Percentiles rank a stretch among this genome's conserved stretches.
These are phyloP conservation scores for Neofusicoccum ribis DNA, from an alignment of 2,329 filamentous ascomycete genomes.

Conservation along the genomic window DNA sequence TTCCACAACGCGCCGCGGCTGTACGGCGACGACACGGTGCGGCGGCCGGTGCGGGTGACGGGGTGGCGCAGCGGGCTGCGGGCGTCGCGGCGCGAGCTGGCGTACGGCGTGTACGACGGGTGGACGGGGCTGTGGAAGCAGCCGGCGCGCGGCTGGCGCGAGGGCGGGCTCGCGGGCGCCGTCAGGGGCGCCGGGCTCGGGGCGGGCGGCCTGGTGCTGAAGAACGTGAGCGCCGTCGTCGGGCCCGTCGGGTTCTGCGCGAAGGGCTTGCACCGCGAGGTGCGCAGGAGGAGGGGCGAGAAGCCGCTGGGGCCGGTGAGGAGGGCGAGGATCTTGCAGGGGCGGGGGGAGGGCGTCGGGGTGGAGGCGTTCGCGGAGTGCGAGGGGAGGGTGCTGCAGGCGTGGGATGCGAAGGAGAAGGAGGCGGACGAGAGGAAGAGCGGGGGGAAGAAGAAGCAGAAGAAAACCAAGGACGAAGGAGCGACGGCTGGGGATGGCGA, in stretches of 20 bases:
- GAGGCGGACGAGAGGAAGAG: background rate
- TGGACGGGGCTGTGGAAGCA: constrained; percentile 63
- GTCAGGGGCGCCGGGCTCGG: constrained; percentile 60
- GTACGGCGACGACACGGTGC: constrained; percentile 70
- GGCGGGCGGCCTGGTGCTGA: constrained; percentile 63
- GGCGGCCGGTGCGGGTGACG: constrained; percentile 63
- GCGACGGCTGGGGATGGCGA: background rate
- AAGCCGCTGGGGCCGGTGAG: background rate
- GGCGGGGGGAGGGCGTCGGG: constrained; percentile 31
- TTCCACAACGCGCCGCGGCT: constrained; percentile 71
- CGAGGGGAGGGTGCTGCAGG: constrained; percentile 43
- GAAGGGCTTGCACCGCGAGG: constrained; percentile 64
- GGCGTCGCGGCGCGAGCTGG: constrained; percentile 62
- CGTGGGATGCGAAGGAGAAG: background rate
- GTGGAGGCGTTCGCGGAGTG: constrained; percentile 31
- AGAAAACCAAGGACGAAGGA: background rate
- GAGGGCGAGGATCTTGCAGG: constrained; percentile 6
- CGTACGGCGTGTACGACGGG: constrained; percentile 65
- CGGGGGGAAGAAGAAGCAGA: background rate
- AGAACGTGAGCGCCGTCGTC: constrained; percentile 62
- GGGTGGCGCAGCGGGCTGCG: constrained; percentile 63
- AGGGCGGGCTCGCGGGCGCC: constrained; percentile 57
- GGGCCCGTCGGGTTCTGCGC: constrained; percentile 63
- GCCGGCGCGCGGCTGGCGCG: constrained; percentile 58
- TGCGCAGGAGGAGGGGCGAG: background rate